phyloP scores from a whole-genome alignment of 306 rosid species.

The Dicorynia guianensis region DNA sequence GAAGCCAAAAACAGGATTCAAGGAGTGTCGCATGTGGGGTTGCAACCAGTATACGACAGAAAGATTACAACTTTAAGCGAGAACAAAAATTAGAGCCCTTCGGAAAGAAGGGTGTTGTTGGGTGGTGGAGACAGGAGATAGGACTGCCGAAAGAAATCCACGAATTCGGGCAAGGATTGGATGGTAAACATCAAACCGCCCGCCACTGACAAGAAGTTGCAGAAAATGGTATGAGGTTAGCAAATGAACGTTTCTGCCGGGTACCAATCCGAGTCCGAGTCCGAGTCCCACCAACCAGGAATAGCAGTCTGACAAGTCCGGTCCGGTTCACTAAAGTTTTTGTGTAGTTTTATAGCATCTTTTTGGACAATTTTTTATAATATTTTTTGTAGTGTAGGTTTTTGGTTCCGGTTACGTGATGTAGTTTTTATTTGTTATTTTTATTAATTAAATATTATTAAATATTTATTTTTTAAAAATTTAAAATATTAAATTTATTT shows the following conservation, averaged over 20 bases:
- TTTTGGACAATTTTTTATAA: too few relatives aligned
- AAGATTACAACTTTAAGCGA: too few relatives aligned
- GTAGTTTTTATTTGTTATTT: too few relatives aligned
- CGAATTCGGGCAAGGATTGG: constrained; percentile 12
- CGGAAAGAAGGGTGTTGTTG: constrained; percentile 11
- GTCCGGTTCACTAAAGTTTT: not conserved
- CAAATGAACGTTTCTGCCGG: constrained; percentile 22
- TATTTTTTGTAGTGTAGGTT: too few relatives aligned
- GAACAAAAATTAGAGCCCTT: not conserved
- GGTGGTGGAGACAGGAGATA: constrained; percentile 19
- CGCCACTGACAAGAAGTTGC: not conserved
- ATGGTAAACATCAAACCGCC: constrained; percentile 1
- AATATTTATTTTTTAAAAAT: too few relatives aligned
- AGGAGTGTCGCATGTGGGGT: constrained; percentile 39
- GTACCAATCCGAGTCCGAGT: too few relatives aligned
- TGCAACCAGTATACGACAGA: constrained; percentile 38
- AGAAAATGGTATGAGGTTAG: not conserved
- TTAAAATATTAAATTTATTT: too few relatives aligned
- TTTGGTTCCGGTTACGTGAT: too few relatives aligned
- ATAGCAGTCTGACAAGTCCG: not conserved
- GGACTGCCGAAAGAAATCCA: not conserved
- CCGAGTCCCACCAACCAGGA: too few relatives aligned
- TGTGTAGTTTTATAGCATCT: too few relatives aligned
- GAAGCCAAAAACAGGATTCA: not conserved
- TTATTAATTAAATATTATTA: too few relatives aligned